Evolutionary conservation across 1,284 basidiomycete genomes (phyloP), one percentile per base, ranked within the genome.

Genomic region (Fistulina hepatica): DNA sequence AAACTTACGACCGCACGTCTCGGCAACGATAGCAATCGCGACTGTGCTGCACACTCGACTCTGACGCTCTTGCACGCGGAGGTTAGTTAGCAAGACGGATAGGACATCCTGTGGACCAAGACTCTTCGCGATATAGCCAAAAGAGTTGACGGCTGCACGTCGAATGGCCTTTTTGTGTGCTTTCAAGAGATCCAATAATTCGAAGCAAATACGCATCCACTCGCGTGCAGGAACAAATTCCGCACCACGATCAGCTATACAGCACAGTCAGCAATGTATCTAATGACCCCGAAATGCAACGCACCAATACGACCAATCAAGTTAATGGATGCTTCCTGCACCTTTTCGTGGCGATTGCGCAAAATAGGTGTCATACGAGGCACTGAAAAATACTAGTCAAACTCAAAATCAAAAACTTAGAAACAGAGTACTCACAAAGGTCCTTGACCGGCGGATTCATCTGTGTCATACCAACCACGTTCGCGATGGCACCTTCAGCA

Each of bases 121-220:
- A 60, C 89, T 94, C 67, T 97, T 97, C 44, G 95, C 95, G 47
- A 99, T 98, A 53, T 98, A 99, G 52, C 95, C 95, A 50, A 99
- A 98, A 3, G 93, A 97, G 68, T 98, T 98, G 63, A 98, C 94
- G 12, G 94, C 93, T 0, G 95, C 95, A 59, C 94, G 88, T 40
- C 95, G 84, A 53, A 98, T 98, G 24, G 89, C 93, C 64, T 97
- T 97, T 69, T 98, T 98, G 67, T 99, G 95, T 6, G 95, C 95
- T 60, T 98, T 98, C 52, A 99, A 73, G 28, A 99, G 69, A 54
- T 98, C 95, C 34, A 99, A 74, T 26, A 99, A 67, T 60, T 99
- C 95, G 61, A 98, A 98, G 58, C 95, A 98, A 59, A 99, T 99
- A 54, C 95, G 83, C 95, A 99, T 98, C 94, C 94, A 98, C 63